Conservation (phyloP, 129 eudicot species). For the Scalesia atractyloides region DNA sequence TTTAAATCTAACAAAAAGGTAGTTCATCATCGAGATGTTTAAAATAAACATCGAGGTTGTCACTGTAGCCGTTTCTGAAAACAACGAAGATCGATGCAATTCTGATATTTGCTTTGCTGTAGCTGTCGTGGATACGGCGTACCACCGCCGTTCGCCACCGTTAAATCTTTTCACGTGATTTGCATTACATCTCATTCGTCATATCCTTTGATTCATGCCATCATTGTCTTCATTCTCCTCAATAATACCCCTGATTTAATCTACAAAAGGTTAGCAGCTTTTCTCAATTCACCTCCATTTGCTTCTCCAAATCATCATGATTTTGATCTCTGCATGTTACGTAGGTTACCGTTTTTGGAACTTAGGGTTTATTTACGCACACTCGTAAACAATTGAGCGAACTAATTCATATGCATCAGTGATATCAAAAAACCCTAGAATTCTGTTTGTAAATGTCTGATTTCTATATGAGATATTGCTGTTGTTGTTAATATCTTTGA, state of each 20-base stretch:
- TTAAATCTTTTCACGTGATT: constrained; percentile 4
- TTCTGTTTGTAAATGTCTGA: constrained; percentile 8
- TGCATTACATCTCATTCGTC: constrained; percentile 17
- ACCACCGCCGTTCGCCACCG: constrained; percentile 18
- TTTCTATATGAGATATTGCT: neutral
- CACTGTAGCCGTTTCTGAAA: neutral
- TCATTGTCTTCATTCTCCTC: constrained; percentile 7
- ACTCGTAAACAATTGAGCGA: neutral
- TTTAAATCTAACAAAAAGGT: no score
- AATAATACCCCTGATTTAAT: constrained; percentile 12
- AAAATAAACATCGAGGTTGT: neutral
- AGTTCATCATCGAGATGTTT: no score
- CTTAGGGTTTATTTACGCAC: constrained; percentile 24
- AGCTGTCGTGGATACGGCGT: constrained; percentile 21
- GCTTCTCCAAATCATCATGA: constrained; percentile 14
- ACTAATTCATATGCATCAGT: neutral
- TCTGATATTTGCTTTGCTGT: constrained; percentile 4
- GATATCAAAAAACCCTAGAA: constrained; percentile 25
- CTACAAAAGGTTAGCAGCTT: constrained; percentile 18
- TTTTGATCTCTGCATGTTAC: neutral
- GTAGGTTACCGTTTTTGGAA: constrained; percentile 14
- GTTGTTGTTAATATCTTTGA: constrained; percentile 1
- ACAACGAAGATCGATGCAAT: constrained; percentile 5
- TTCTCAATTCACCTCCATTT: neutral
- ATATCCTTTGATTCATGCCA: constrained; percentile 6